Percentiles rank a stretch among this genome's conserved stretches.
Conservation (phyloP, 495 filamentous ascomycete species). For the Oidiodendron maius region DNA sequence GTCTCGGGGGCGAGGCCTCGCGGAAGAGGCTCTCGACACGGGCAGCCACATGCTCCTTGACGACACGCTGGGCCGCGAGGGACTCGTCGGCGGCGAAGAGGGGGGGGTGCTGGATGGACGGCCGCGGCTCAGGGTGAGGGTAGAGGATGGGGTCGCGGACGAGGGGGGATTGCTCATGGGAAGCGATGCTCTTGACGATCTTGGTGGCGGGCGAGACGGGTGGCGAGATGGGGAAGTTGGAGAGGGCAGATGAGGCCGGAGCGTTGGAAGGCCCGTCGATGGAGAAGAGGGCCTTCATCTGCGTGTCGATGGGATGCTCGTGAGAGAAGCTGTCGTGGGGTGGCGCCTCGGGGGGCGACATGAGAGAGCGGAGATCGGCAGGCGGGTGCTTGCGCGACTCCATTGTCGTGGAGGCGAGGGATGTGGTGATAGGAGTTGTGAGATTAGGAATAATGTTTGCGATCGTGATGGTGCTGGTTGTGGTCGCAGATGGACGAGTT, state of each 20-base stretch:
- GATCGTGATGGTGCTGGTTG: too few relatives aligned
- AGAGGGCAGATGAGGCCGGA: too few relatives aligned
- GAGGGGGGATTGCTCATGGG: constrained; percentile 33
- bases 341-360: constrained; percentile 68
- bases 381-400: too few relatives aligned
- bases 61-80: constrained; percentile 35
- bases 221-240: constrained; percentile 44
- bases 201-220: constrained; percentile 63
- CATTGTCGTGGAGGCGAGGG: too few relatives aligned
- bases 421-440: too few relatives aligned
- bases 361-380: too few relatives aligned
- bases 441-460: too few relatives aligned
- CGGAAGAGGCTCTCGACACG: constrained; percentile 47
- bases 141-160: constrained; percentile 58
- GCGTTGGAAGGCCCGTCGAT: constrained; percentile 44
- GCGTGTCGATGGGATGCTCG: constrained; percentile 30
- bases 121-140: constrained; percentile 39
- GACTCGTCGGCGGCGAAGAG: constrained; percentile 48
- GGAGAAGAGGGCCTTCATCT: constrained; percentile 38
- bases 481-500: too few relatives aligned
- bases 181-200: constrained; percentile 36
- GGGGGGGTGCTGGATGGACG: constrained; percentile 43
- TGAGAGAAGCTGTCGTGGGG: constrained; percentile 55
- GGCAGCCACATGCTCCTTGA: constrained; percentile 62
- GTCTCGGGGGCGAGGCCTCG: constrained; percentile 55